phyloP scores from a whole-genome alignment of 1,284 basidiomycete genomes.

The Ceratobasidium sp. region DNA sequence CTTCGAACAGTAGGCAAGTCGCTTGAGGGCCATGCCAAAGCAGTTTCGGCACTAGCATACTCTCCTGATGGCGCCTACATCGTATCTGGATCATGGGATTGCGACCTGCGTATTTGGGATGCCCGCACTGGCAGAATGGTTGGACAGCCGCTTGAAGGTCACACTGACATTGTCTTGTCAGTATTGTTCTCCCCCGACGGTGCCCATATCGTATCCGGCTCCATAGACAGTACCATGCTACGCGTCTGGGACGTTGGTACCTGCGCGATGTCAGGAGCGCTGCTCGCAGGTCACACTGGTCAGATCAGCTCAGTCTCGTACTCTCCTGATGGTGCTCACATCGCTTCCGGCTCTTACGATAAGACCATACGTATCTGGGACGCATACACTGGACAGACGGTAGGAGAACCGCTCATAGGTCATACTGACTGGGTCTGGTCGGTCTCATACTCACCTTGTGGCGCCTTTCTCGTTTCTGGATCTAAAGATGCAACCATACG shows the following conservation, averaged over 20 bases:
- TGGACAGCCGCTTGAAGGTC: not conserved
- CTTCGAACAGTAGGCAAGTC: too few relatives aligned
- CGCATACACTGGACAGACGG: not conserved
- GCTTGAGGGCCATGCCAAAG: too few relatives aligned
- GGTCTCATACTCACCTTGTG: not conserved
- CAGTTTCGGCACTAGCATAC: too few relatives aligned
- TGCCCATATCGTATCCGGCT: not conserved
- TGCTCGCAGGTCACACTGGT: too few relatives aligned
- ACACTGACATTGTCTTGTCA: not conserved
- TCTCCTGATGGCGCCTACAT: not conserved
- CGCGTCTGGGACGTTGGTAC: too few relatives aligned
- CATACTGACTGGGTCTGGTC: not conserved
- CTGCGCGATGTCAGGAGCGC: too few relatives aligned
- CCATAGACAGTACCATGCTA: not conserved
- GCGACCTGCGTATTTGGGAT: not conserved
- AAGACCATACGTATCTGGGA: constrained; percentile 4
- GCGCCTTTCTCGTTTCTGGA: too few relatives aligned
- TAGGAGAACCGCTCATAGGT: not conserved
- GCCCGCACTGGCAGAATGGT: not conserved
- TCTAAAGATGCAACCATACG: too few relatives aligned
- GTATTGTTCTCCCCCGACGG: not conserved
- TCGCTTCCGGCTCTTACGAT: constrained; percentile 4
- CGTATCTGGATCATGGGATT: not conserved
- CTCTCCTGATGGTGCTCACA: not conserved
- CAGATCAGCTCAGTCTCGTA: too few relatives aligned